Conservation (phyloP, 2,329 filamentous ascomycete species). For the Fusarium begoniae region DNA sequence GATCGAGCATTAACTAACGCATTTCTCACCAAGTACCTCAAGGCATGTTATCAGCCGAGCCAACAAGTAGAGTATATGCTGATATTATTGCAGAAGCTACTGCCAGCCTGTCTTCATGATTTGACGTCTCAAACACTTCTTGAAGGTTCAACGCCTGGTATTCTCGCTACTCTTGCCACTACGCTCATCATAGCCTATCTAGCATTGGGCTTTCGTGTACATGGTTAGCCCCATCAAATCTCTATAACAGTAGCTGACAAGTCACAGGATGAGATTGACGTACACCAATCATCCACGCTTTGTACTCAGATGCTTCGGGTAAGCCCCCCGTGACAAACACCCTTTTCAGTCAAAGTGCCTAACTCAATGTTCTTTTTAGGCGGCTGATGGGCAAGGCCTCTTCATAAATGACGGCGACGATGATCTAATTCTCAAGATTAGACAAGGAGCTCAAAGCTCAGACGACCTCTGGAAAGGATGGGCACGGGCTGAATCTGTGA, state of each 20-base stretch:
- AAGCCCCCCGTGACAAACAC: no score
- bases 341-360: no score
- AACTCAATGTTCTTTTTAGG: neutral
- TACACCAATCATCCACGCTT: neutral
- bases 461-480: constrained; percentile 8
- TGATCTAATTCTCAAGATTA: neutral
- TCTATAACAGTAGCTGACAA: neutral
- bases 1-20: neutral
- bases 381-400: constrained; percentile 3
- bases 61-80: neutral
- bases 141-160: neutral
- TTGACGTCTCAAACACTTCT: neutral
- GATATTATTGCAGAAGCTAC: neutral
- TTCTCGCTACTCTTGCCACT: constrained; percentile 2
- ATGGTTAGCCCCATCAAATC: neutral
- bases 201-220: constrained; percentile 10
- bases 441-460: neutral
- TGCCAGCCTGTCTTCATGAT: neutral
- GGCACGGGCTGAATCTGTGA: constrained; percentile 13
- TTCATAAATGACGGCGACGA: neutral
- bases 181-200: neutral
- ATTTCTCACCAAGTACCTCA: constrained; percentile 3
- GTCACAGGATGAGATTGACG: constrained; percentile 1
- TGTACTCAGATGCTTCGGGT: constrained; percentile 14
- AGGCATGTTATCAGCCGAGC: neutral